A percentile compares a stretch with the other conserved stretches of the same genome.
phyloP scores from a whole-genome alignment of 1,284 basidiomycete species.

The Leccinum ponderosum region DNA sequence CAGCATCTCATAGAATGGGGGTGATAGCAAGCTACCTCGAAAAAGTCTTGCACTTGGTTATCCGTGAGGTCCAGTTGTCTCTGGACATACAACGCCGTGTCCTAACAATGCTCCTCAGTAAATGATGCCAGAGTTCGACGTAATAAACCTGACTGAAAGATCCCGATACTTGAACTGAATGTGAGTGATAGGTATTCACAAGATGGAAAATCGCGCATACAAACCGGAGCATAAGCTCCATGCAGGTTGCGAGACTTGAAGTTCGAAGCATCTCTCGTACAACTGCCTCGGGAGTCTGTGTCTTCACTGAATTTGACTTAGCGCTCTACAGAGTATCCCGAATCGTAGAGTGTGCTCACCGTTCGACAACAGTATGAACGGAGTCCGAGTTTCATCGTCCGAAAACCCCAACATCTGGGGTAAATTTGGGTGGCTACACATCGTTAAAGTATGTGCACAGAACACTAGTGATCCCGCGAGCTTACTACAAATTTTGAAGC shows the following conservation, averaged over 20 bases:
- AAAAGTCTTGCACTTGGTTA: slow-evolving; percentile 48
- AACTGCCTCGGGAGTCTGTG: slow-evolving; percentile 36
- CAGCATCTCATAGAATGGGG: neutral
- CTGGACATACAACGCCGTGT: slow-evolving; percentile 48
- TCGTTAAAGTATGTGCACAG: neutral
- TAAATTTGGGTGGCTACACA: slow-evolving; percentile 49
- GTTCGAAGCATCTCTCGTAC: slow-evolving; percentile 32
- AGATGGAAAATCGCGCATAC: slow-evolving; percentile 19
- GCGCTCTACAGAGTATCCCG: neutral
- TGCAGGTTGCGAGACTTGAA: slow-evolving; percentile 38
- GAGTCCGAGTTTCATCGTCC: slow-evolving; percentile 44
- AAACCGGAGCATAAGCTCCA: slow-evolving; percentile 40
- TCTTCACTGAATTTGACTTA: slow-evolving; percentile 39
- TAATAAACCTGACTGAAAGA: slow-evolving; percentile 34
- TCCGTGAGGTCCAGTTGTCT: slow-evolving; percentile 46
- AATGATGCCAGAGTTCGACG: neutral
- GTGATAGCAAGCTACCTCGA: slow-evolving; percentile 38
- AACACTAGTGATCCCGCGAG: neutral
- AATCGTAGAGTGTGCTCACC: slow-evolving; percentile 28
- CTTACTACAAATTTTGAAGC: slow-evolving; percentile 51
- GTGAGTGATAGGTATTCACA: slow-evolving; percentile 1
- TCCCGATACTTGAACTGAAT: slow-evolving; percentile 42
- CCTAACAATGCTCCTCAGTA: slow-evolving; percentile 30
- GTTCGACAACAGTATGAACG: slow-evolving; percentile 52
- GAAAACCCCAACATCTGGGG: slow-evolving; percentile 57